Percentiles rank a stretch among this genome's conserved stretches.
These are phyloP conservation scores for Didymella exigua DNA, from an alignment of 2,329 filamentous ascomycete species.

Conservation along the genomic window DNA sequence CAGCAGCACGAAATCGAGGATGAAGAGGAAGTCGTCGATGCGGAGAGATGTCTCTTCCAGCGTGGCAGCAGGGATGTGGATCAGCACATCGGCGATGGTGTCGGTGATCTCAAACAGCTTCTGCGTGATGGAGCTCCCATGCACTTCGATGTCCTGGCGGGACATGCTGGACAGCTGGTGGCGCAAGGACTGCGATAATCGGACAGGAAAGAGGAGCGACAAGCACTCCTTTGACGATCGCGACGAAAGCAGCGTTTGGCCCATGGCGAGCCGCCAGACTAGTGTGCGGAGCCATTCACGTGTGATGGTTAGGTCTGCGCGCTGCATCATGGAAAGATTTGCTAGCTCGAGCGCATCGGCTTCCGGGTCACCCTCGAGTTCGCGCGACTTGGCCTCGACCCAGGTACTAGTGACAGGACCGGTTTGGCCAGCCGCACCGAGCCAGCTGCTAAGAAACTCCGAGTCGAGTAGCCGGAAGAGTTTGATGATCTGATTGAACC, in stretches of 20 bases:
- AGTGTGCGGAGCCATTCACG: conserved; percentile 57
- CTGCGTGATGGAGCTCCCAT: conserved; percentile 62
- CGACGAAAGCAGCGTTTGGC: conserved; percentile 53
- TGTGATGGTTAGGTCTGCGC: conserved; percentile 58
- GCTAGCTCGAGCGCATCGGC: conserved; percentile 48
- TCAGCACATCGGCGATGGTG: conserved; percentile 63
- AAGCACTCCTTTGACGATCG: conserved; percentile 46
- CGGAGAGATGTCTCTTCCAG: conserved; percentile 55
- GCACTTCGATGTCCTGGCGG: conserved; percentile 57
- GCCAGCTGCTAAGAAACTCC: conserved; percentile 54
- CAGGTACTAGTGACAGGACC: conserved; percentile 48
- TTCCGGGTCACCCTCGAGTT: conserved; percentile 50
- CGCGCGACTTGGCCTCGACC: conserved; percentile 54
- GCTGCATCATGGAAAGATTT: conserved; percentile 51
- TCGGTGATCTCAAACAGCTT: conserved; percentile 67
- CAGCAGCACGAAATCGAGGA: conserved; percentile 58
- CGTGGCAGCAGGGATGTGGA: conserved; percentile 57
- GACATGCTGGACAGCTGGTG: conserved; percentile 51
- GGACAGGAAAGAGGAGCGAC: conserved; percentile 54
- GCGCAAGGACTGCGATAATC: conserved; percentile 52
- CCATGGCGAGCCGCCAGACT: conserved; percentile 58
- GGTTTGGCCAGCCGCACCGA: conserved; percentile 41
- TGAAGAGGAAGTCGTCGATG: conserved; percentile 61
- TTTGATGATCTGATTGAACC: conserved; percentile 54
- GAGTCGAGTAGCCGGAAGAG: conserved; percentile 54